Evolutionary conservation across 768 basidiomycete genomes (phyloP), one percentile per base, ranked within the genome.

Genomic region (Amanita rimosa): DNA sequence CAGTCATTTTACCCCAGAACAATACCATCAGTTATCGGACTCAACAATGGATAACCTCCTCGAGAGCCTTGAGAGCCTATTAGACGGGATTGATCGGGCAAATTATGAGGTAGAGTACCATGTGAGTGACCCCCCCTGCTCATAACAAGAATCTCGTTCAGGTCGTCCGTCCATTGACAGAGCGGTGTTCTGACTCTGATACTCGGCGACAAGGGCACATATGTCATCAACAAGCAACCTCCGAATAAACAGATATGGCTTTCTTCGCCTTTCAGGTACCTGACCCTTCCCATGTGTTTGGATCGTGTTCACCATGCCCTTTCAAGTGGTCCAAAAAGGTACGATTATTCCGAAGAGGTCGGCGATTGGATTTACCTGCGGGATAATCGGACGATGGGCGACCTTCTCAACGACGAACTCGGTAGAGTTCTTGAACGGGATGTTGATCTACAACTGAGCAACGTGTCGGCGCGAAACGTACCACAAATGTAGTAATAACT

Each of bases 171-270:
- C 24, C 17, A 14, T 14, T 37, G 6, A 4, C 62, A 95, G 93
- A 82, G 84, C 57, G 93, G 93, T n/a, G 93, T 96, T 26, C 63
- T 96, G 29, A 96, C 92, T 1, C 75, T 95, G 38, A 72, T 70
- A 43, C 71, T 94, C 13, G 91, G 83, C 26, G 67, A 72, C 35
- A 68, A 81, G 48, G 91, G 90, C 11, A 95, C 87, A 9, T 96
- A 95, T 66, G 93, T 95, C 24, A 83, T 96, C 66, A 96, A 96
- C 67, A 96, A 95, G 70, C 93, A 96, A 61, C 93, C 93, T 9
- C 93, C 93, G 5, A 96, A 96, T 62, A 91, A 91, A 67, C 93
- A 96, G 61, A 95, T 96, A 56, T 96, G 93, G 93, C 71, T 96
- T 16, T 93, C 90, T 3, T 91, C 87, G 7, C 93, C 93, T 0